Percentiles rank a stretch among this genome's conserved stretches.
Evolutionary conservation across 192 early-diverging fungal species (phyloP).

Genomic region (Jimgerdemannia flammicorona): DNA sequence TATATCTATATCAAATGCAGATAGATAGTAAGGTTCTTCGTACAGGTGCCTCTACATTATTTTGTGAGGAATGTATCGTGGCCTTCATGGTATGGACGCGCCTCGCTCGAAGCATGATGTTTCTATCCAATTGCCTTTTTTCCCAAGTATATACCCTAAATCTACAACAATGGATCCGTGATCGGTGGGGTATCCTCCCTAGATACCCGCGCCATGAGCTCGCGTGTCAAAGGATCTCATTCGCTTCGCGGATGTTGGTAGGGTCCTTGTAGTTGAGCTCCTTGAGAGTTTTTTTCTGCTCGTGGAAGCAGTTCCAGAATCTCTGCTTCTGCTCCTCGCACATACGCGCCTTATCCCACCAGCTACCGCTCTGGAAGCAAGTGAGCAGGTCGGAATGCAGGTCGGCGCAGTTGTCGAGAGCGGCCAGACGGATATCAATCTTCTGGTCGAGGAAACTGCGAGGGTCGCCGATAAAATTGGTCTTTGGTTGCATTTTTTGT

Average conservation of each 20-base stretch:
- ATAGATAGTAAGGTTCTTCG: too few species aligned
- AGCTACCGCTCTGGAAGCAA: slow-evolving; percentile 34
- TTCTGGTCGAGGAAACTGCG: slow-evolving; percentile 17
- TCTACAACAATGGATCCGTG: too few species aligned
- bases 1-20: too few species aligned
- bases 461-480: background rate
- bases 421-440: slow-evolving; percentile 27
- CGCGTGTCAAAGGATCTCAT: background rate
- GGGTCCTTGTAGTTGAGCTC: background rate
- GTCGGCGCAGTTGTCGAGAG: slow-evolving; percentile 27
- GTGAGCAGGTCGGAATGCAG: slow-evolving; percentile 23
- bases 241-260: background rate
- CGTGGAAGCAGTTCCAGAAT: slow-evolving; percentile 32
- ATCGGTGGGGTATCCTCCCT: too few species aligned
- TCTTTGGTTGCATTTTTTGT: background rate
- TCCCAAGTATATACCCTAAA: too few species aligned
- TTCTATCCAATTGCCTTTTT: too few species aligned
- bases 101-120: too few species aligned
- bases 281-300: slow-evolving; percentile 18
- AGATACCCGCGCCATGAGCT: background rate
- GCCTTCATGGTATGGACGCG: too few species aligned
- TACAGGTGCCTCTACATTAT: too few species aligned
- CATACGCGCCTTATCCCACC: slow-evolving; percentile 38
- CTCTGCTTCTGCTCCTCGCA: slow-evolving; percentile 31
- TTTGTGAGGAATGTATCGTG: too few species aligned